Evolutionary conservation across 768 basidiomycete genomes (phyloP).

Genomic region (Pleurotus cornucopiae): DNA sequence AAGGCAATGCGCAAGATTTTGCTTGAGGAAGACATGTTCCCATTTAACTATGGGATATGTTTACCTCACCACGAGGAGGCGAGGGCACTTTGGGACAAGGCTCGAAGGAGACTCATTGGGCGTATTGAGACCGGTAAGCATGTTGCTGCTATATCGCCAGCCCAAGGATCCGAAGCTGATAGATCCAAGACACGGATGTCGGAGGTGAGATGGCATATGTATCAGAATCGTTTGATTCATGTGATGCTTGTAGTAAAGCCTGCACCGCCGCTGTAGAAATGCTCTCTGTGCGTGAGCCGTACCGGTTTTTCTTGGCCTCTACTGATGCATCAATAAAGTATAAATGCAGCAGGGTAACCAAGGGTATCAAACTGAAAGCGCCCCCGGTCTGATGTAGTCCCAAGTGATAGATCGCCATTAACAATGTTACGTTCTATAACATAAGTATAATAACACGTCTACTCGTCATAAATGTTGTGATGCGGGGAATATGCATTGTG

Average conservation of each 20-base stretch:
- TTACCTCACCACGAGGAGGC: conserved; percentile 43
- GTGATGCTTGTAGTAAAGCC: conserved; percentile 55
- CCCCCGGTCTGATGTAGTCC: background rate
- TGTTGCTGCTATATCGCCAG: too few relatives aligned
- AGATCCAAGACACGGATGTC: conserved; percentile 53
- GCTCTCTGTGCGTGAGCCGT: conserved; percentile 47
- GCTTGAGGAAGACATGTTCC: conserved; percentile 61
- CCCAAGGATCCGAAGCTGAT: conserved; percentile 7
- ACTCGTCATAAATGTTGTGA: too few relatives aligned
- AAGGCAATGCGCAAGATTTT: conserved; percentile 48
- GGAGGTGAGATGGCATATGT: conserved; percentile 63
- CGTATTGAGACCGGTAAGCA: conserved; percentile 50
- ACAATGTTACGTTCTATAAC: too few relatives aligned
- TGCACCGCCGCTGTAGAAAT: conserved; percentile 63
- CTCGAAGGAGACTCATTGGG: conserved; percentile 38
- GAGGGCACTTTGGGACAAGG: conserved; percentile 45
- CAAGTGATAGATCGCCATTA: background rate
- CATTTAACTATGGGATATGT: conserved; percentile 68
- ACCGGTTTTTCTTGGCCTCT: background rate
- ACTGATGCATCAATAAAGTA: conserved; percentile 37
- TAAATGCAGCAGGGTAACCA: conserved; percentile 55
- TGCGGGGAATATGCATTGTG: background rate
- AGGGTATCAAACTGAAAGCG: conserved; percentile 40
- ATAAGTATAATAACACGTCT: too few relatives aligned
- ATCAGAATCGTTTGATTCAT: conserved; percentile 39